These are phyloP conservation scores for Lactarius psammicola DNA, from an alignment of 768 basidiomycete genomes.

Conservation along the genomic window DNA sequence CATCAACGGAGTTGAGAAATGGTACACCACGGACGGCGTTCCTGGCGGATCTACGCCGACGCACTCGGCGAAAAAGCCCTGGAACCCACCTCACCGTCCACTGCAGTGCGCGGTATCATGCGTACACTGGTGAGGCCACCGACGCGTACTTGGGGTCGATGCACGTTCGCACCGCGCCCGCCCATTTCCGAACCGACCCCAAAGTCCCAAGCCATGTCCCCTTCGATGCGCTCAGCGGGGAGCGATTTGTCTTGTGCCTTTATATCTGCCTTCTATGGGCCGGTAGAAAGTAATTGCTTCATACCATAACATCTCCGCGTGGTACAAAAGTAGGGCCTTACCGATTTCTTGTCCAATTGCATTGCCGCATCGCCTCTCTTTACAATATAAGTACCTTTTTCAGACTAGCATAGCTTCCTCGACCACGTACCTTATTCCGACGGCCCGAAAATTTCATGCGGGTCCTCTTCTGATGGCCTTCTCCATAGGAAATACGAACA, in stretches of 20 bases:
- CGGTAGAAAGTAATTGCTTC: background rate
- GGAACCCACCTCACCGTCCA: background rate
- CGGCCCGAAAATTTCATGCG: background rate
- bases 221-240: constrained; percentile 22
- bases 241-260: background rate
- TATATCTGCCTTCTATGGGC: background rate
- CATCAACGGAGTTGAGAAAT: background rate
- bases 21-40: background rate
- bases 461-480: constrained; percentile 9
- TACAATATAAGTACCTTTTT: background rate
- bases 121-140: constrained; percentile 24
- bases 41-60: background rate
- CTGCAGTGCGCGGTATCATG: constrained; percentile 23
- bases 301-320: background rate
- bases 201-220: constrained; percentile 26
- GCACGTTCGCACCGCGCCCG: background rate
- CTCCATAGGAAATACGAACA: constrained; percentile 22
- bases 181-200: constrained; percentile 6
- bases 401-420: background rate
- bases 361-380: background rate
- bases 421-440: constrained; percentile 1
- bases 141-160: constrained; percentile 17
- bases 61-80: background rate
- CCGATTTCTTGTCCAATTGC: background rate
- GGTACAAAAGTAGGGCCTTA: background rate